phyloP scores from a whole-genome alignment of 2,329 filamentous ascomycete genomes.

The Penicillium sp. region DNA sequence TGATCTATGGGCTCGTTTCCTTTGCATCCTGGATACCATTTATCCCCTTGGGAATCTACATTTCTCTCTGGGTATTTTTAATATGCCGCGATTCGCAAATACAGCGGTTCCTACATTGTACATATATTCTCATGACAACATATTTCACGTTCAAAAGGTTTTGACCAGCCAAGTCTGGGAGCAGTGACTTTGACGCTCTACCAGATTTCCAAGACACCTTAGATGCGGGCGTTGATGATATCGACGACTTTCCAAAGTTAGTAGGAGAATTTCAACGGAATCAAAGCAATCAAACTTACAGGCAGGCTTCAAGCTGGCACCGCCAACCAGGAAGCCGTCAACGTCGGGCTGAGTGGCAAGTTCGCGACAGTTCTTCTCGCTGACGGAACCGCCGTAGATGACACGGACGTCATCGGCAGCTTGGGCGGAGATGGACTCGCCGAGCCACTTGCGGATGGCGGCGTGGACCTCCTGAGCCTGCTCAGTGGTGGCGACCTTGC shows the following conservation, averaged over 20 bases:
- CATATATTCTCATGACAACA: constrained; percentile 25
- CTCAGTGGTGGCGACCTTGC: constrained; percentile 81
- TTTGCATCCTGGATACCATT: background rate
- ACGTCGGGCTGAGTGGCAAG: constrained; percentile 89
- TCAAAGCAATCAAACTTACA: constrained; percentile 52
- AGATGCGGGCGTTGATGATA: constrained; percentile 60
- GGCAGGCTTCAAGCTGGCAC: constrained; percentile 92
- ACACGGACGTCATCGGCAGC: constrained; percentile 84
- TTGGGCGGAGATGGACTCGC: constrained; percentile 64
- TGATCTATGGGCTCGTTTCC: background rate
- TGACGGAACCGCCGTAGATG: constrained; percentile 94
- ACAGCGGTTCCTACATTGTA: constrained; percentile 19
- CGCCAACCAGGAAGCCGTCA: constrained; percentile 95
- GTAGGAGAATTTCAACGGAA: constrained; percentile 6
- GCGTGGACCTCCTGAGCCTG: constrained; percentile 93
- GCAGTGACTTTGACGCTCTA: constrained; percentile 11
- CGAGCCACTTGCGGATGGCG: constrained; percentile 83
- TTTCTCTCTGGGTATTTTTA: background rate
- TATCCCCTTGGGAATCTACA: background rate
- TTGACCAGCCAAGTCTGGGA: constrained; percentile 8
- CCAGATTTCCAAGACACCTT: constrained; percentile 21
- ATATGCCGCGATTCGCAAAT: constrained; percentile 12
- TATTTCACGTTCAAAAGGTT: constrained; percentile 20
- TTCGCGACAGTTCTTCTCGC: constrained; percentile 95
- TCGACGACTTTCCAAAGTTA: constrained; percentile 63